Evolutionary conservation across 1,284 basidiomycete species (phyloP), one percentile per base, ranked within the genome.

Genomic region (Papiliotrema fonsecae): DNA sequence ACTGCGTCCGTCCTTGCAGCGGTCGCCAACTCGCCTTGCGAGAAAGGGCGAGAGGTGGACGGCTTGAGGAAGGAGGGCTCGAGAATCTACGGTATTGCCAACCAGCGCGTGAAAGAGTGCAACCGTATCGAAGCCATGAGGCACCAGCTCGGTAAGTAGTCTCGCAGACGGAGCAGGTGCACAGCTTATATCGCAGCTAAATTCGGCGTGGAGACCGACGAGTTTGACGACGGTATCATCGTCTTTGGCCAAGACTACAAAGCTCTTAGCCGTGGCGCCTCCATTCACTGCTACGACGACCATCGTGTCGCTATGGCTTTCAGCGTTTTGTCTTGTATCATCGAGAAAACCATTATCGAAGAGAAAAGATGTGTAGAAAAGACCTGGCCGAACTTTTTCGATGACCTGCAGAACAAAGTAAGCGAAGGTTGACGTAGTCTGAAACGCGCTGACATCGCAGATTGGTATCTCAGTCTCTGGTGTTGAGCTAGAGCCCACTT

Each of bases 321-420:
- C 77, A 86, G 86, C 51, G 90, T 97, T 19, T 77, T 98, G 18
- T 85, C 85, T 3, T 81, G 84, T 7, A 79, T 88, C 2, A 77
- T 92, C 25, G 76, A 80, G 30, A 83, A 82, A 25, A 89, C 88
- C 1, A 77, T 91, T 52, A 78, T 98, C 32, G 91, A 97, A 67
- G 94, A 98, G 77, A 97, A 96, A 76, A 80, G 94, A 47, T 97
- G 94, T 65, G 94, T 98, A 21, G 94, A 97, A 75, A 99, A 99
- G 81, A 98, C 96, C 0, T 98, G 94, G 94, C 94, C 96, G 2
- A 92, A 93, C 69, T 99, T 93, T 88, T 98, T 94, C 92, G 96
- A 98, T 67, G 96, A 97, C 72, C 78, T 98, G 21, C 82, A 89
- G 68, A 90, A 88, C 76, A 93, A 92, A 81, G 88, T 87, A 42